These are phyloP conservation scores for Hanseniaspora lindneri DNA, from an alignment of 805 yeast species.

Conservation along the genomic window DNA sequence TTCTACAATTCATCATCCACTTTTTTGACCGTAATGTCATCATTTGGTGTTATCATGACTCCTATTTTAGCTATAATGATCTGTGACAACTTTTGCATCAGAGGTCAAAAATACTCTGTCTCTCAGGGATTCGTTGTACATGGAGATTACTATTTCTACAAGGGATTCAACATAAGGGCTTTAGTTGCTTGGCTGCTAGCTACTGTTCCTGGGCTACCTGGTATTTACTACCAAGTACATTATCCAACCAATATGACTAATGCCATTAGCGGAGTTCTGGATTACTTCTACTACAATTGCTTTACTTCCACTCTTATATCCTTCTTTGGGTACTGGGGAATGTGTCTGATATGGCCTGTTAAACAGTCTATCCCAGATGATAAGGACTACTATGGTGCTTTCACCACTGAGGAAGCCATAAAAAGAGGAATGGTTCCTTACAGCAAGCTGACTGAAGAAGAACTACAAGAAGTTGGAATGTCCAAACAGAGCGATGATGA, in stretches of 20 bases:
- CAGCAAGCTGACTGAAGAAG: slow-evolving; percentile 22
- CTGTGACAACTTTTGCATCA: slow-evolving; percentile 33
- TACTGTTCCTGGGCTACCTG: slow-evolving; percentile 41
- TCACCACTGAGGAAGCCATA: slow-evolving; percentile 30
- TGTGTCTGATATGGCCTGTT: slow-evolving; percentile 31
- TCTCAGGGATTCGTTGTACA: slow-evolving; percentile 23
- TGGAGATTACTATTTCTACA: slow-evolving; percentile 31
- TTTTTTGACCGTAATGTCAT: slow-evolving; percentile 31
- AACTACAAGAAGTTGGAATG: slow-evolving; percentile 15
- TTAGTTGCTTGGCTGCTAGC: slow-evolving; percentile 29
- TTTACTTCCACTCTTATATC: slow-evolving; percentile 35
- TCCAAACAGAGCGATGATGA: slow-evolving; percentile 7
- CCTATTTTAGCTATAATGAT: slow-evolving; percentile 32
- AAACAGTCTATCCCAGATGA: slow-evolving; percentile 30
- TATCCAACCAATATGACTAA: slow-evolving; percentile 21
- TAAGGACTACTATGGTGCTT: slow-evolving; percentile 33
- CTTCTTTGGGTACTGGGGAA: slow-evolving; percentile 30
- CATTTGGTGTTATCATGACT: slow-evolving; percentile 32
- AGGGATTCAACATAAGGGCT: slow-evolving; percentile 34
- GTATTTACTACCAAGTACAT: slow-evolving; percentile 32
- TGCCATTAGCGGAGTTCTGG: slow-evolving; percentile 29
- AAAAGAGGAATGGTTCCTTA: slow-evolving; percentile 28
- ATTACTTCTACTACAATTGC: slow-evolving; percentile 36
- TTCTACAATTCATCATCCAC: slow-evolving; percentile 31
- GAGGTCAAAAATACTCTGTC: slow-evolving; percentile 31